These are phyloP conservation scores for Neolentinus lepideus DNA, from an alignment of 1,284 basidiomycete genomes.

Conservation along the genomic window DNA sequence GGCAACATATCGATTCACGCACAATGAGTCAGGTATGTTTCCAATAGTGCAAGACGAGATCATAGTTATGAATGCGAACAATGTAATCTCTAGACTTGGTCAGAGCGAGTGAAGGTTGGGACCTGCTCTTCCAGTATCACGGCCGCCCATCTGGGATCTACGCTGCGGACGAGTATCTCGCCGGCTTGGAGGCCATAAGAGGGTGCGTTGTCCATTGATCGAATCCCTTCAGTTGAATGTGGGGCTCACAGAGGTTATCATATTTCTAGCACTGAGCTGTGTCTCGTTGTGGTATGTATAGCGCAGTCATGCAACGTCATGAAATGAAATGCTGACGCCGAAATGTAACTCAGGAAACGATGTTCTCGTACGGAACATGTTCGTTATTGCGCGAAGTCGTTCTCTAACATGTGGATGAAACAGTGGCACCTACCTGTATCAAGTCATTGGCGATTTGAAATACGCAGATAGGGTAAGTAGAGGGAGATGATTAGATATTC, in stretches of 20 bases:
- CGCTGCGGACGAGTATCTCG: constrained; percentile 52
- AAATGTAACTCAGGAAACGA: constrained; percentile 36
- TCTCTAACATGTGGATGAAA: too few relatives aligned
- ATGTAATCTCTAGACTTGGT: constrained; percentile 33
- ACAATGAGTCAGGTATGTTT: constrained; percentile 42
- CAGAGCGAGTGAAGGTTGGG: constrained; percentile 45
- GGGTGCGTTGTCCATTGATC: constrained; percentile 28
- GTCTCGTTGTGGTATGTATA: constrained; percentile 45
- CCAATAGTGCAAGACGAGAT: not conserved
- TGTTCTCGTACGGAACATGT: constrained; percentile 42
- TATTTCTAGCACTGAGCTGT: constrained; percentile 39
- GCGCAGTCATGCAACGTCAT: not conserved
- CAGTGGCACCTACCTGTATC: constrained; percentile 49
- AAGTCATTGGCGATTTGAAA: constrained; percentile 49
- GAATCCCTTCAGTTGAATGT: too few relatives aligned
- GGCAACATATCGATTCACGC: constrained; percentile 48
- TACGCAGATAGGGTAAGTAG: constrained; percentile 41
- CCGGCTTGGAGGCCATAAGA: constrained; percentile 43
- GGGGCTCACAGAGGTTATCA: too few relatives aligned
- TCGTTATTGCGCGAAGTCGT: not conserved
- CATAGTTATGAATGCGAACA: not conserved
- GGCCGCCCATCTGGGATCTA: constrained; percentile 53
- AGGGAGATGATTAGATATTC: not conserved
- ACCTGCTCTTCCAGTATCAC: constrained; percentile 52
- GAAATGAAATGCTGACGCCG: not conserved